Base-by-base conservation (phyloP, 352 stramenopile species). In the Phytophthora quininea region DNA sequence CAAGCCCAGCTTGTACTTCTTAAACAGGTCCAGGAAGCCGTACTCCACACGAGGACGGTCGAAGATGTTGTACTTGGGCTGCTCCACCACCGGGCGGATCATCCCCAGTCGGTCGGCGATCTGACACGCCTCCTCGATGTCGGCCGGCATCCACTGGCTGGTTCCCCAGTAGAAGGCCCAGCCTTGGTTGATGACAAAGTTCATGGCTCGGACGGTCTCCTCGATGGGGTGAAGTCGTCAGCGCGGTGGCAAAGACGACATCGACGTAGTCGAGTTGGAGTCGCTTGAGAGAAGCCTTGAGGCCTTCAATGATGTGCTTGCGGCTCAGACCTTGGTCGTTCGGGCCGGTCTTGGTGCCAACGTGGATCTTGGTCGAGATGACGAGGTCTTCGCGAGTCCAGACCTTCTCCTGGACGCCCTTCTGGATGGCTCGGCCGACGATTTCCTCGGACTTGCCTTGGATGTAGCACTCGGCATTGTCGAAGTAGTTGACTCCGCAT, bases 21-120 rank as follows among this genome's bases (percentile, higher is more conserved):
- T 71, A 64, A 79, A 89, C 38, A 90, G 57, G 31, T 80, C 72
- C 35, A 70, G 35, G 64, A 82, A 90, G 29, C 82, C 79, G 42
- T 77, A 79, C 62, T 90, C 81, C 19, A 90, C 72, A 11, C 69
- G 64, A 52, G 84, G 67, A 27, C 81, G 75, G n/a, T 88, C 67
- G 54, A 90, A 86, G 45, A 90, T 87, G 69, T 90, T 86, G 69
- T 90, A 90, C 58, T 88, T 64, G 4, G 79, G 76, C 54, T 90
- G 79, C 53, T 90, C 79, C 30, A 86, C 61, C 33, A 76, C 50
- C 4, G 74, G 76, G 27, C 68, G 57, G 45, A 80, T 80, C 43
- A 82, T 35, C 3, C 65, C 60, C 14, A 73, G 42, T 12, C 58
- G 65, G 33, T 73, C 65, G 4, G 69, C 69, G 65, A 72, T 65